Conservation (phyloP, 441 rosid species). For the Brassica balearica region DNA sequence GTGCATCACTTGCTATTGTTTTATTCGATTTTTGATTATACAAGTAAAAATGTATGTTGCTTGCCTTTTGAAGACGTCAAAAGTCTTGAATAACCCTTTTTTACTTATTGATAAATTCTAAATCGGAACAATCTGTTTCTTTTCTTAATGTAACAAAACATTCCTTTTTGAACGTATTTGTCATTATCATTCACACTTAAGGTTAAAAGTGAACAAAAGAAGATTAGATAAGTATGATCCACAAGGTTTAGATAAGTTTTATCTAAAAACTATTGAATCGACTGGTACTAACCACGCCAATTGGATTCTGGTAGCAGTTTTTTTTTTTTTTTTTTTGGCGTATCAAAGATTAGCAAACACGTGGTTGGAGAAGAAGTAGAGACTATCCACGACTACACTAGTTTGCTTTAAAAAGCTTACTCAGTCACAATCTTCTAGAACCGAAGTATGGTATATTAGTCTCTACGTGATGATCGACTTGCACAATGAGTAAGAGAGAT, state of each 20-base stretch:
- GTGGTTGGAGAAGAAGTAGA: neutral
- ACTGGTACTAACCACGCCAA: conserved; percentile 18
- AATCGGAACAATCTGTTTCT: neutral
- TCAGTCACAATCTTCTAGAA: conserved; percentile 40
- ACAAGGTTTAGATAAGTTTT: conserved; percentile 12
- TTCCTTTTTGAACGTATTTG: conserved; percentile 10
- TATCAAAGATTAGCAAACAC: neutral
- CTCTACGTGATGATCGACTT: conserved; percentile 24
- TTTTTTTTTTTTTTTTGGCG: neutral
- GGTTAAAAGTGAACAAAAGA: neutral
- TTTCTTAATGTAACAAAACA: neutral
- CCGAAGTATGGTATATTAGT: neutral
- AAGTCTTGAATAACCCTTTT: neutral
- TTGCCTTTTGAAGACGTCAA: conserved; percentile 39
- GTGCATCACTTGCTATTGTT: conserved; percentile 32
- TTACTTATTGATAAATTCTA: neutral
- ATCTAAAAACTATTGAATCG: neutral
- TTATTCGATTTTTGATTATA: conserved; percentile 6
- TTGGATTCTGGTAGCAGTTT: neutral
- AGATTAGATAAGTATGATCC: neutral
- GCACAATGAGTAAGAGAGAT: neutral
- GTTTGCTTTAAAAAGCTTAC: neutral
- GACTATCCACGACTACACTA: neutral
- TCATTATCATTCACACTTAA: neutral
- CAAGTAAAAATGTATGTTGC: conserved; percentile 16